phyloP scores from a whole-genome alignment of 2,329 filamentous ascomycete species.

The Monilinia laxa region DNA sequence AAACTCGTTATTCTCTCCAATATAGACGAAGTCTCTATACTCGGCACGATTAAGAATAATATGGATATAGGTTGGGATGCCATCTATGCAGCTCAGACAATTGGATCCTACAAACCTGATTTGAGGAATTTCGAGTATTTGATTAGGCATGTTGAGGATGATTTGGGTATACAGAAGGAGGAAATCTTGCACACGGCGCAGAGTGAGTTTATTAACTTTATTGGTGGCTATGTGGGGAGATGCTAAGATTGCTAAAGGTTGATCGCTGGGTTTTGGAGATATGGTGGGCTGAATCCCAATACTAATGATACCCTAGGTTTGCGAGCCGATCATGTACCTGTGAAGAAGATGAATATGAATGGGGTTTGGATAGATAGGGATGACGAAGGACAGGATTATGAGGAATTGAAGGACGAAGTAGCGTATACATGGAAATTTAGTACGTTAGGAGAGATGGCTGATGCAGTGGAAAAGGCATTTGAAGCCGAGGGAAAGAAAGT shows the following conservation, averaged over 20 bases:
- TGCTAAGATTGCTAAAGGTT: neutral
- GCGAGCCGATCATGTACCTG: slow-evolving; percentile 67
- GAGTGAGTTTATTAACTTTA: slow-evolving; percentile 43
- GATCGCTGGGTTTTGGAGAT: neutral
- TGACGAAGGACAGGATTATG: slow-evolving; percentile 42
- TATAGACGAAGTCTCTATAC: neutral
- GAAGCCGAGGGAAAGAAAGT: neutral
- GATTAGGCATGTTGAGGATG: slow-evolving; percentile 51
- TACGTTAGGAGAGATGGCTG: slow-evolving; percentile 44
- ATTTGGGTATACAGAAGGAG: slow-evolving; percentile 54
- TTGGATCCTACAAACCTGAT: slow-evolving; percentile 70
- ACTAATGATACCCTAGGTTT: slow-evolving; percentile 37
- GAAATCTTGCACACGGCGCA: slow-evolving; percentile 67
- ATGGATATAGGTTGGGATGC: slow-evolving; percentile 54
- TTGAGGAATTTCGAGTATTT: slow-evolving; percentile 64
- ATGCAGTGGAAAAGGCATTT: slow-evolving; percentile 27
- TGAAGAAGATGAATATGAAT: slow-evolving; percentile 56
- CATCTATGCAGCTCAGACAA: slow-evolving; percentile 65
- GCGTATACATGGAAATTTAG: slow-evolving; percentile 57
- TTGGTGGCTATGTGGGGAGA: too few species aligned
- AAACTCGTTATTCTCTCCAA: neutral
- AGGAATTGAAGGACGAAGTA: slow-evolving; percentile 42
- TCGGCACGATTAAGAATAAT: neutral
- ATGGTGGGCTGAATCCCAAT: neutral
- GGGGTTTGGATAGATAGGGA: slow-evolving; percentile 59